Percentiles rank a stretch among this genome's conserved stretches.
Evolutionary conservation across 2,329 filamentous ascomycete genomes (phyloP).

Genomic region (Metarhizium rileyi): DNA sequence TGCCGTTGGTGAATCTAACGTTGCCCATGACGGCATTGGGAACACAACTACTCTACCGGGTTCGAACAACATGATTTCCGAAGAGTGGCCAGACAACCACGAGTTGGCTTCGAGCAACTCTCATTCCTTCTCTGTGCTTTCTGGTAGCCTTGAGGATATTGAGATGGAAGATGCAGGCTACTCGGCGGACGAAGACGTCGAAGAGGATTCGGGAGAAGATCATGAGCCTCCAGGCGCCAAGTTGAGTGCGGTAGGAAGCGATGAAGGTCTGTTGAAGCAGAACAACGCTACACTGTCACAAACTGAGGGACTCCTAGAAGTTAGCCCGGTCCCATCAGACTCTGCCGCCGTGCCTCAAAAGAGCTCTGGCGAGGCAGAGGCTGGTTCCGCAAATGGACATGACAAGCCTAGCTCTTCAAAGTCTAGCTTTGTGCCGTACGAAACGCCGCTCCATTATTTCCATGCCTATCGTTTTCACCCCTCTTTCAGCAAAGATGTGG

Average conservation of each 20-base stretch:
- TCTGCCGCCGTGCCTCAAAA: constrained; percentile 1
- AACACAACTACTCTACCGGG: background rate
- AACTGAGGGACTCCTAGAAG: background rate
- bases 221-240: constrained; percentile 45
- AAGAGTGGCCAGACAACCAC: background rate
- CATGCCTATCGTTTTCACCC: constrained; percentile 87
- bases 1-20: background rate
- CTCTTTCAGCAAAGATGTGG: constrained; percentile 56
- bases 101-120: background rate
- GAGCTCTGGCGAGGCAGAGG: constrained; percentile 11
- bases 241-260: background rate
- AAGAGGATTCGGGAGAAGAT: constrained; percentile 32
- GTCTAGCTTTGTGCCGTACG: constrained; percentile 50
- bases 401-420: constrained; percentile 4
- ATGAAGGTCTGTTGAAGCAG: constrained; percentile 6
- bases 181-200: constrained; percentile 29
- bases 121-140: background rate
- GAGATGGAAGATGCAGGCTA: constrained; percentile 13
- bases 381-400: background rate
- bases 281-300: background rate
- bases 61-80: background rate
- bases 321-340: background rate
- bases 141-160: constrained; percentile 5
- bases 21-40: background rate
- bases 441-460: constrained; percentile 74